Conservation (phyloP, 1,139 yeast genomes). For the Diutina scorzettiae region DNA sequence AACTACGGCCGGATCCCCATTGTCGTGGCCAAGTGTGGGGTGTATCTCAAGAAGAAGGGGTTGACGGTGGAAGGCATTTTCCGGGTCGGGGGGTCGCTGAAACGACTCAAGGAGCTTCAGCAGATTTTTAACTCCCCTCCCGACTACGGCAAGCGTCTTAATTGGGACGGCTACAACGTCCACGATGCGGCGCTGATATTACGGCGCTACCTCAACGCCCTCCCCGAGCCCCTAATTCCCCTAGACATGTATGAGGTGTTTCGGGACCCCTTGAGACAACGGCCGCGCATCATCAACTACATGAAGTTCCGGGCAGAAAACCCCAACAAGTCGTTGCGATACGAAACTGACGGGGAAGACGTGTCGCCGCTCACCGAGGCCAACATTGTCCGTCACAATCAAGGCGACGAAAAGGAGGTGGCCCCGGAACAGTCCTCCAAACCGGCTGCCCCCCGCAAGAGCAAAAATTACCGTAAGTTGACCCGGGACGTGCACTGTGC, state of each 20-base stretch:
- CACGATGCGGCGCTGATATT: slow-evolving; percentile 94
- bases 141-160: slow-evolving; percentile 72
- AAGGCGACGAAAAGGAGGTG: slow-evolving; percentile 5
- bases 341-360: not conserved
- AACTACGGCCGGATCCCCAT: slow-evolving; percentile 74
- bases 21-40: slow-evolving; percentile 94
- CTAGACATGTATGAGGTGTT: slow-evolving; percentile 64
- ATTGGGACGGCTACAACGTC: slow-evolving; percentile 92
- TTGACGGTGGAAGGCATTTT: slow-evolving; percentile 80
- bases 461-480: slow-evolving; percentile 25
- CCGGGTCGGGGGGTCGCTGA: slow-evolving; percentile 85
- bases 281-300: slow-evolving; percentile 49
- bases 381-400: slow-evolving; percentile 5
- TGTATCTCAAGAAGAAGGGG: slow-evolving; percentile 67
- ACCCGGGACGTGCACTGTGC: slow-evolving; percentile 58
- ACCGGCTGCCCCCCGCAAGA: slow-evolving; percentile 1
- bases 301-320: slow-evolving; percentile 43
- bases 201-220: slow-evolving; percentile 72
- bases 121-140: slow-evolving; percentile 78
- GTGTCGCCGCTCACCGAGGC: slow-evolving; percentile 7
- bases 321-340: slow-evolving; percentile 12
- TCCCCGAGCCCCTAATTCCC: slow-evolving; percentile 90
- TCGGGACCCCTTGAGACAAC: slow-evolving; percentile 60
- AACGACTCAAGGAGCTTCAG: slow-evolving; percentile 79
- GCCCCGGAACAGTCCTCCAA: no score